Conservation (phyloP, 2,329 filamentous ascomycete species). For the Aspergillus ruber region DNA sequence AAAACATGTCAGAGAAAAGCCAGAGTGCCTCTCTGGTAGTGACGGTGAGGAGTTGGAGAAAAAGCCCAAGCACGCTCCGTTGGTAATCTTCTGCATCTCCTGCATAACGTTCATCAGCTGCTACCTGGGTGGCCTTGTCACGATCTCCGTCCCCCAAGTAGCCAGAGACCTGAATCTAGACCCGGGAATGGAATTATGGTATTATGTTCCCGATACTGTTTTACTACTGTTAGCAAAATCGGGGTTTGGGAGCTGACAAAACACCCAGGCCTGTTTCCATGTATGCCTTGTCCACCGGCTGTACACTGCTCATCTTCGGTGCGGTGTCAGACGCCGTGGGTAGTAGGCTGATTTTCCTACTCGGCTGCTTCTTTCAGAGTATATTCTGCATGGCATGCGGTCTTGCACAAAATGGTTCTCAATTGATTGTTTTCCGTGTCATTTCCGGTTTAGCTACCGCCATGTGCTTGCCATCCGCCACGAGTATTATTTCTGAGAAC, state of each 20-base stretch:
- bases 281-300: constrained; percentile 35
- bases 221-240: neutral
- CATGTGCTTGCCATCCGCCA: constrained; percentile 40
- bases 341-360: constrained; percentile 38
- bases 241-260: neutral
- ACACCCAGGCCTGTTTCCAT: neutral
- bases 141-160: constrained; percentile 1
- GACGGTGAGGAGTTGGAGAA: too few relatives aligned
- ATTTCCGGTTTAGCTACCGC: constrained; percentile 40
- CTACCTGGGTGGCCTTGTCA: constrained; percentile 20
- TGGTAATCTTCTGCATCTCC: constrained; percentile 37
- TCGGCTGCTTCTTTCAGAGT: constrained; percentile 37
- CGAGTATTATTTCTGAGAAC: constrained; percentile 41
- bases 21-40: too few relatives aligned
- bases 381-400: constrained; percentile 38
- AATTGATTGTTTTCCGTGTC: constrained; percentile 41
- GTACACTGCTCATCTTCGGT: constrained; percentile 43
- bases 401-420: constrained; percentile 22
- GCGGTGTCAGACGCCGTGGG: constrained; percentile 46
- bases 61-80: too few relatives aligned
- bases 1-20: too few relatives aligned
- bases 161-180: neutral
- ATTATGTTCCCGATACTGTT: neutral
- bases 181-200: constrained; percentile 1
- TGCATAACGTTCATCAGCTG: constrained; percentile 38